These are phyloP conservation scores for Cytidiella melzeri DNA, from an alignment of 768 basidiomycete species.

Conservation along the genomic window DNA sequence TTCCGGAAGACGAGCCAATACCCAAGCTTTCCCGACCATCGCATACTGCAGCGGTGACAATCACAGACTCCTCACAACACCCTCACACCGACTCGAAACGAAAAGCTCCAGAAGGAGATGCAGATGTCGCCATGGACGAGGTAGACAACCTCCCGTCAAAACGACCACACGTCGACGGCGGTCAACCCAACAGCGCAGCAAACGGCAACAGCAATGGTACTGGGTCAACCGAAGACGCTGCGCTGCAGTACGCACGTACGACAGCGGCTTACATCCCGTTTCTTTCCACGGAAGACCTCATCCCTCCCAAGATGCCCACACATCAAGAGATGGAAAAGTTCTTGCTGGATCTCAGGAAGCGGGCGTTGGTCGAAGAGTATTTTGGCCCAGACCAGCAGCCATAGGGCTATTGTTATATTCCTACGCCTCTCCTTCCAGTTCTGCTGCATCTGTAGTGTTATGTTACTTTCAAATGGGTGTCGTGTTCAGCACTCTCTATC, in stretches of 20 bases:
- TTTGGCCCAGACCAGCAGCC: conserved; percentile 40
- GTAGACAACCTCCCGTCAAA: conserved; percentile 25
- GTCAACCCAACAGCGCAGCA: conserved; percentile 2
- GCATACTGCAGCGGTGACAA: conserved; percentile 18
- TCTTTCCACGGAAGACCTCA: conserved; percentile 62
- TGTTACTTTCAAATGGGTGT: too few relatives aligned
- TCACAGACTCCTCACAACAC: conserved; percentile 18
- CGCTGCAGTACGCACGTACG: conserved; percentile 38
- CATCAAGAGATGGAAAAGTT: conserved; percentile 74
- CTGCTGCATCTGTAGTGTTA: too few relatives aligned
- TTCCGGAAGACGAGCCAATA: conserved; percentile 44
- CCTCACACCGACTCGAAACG: conserved; percentile 38
- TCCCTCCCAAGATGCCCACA: conserved; percentile 72
- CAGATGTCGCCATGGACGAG: conserved; percentile 26
- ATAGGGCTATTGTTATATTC: background rate
- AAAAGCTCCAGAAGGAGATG: conserved; percentile 44
- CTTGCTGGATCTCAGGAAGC: conserved; percentile 71
- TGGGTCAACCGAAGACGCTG: conserved; percentile 22
- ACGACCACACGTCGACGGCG: conserved; percentile 25
- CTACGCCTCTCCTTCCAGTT: too few relatives aligned
- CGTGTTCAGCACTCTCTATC: too few relatives aligned
- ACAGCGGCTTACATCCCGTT: conserved; percentile 70
- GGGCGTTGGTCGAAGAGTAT: conserved; percentile 77
- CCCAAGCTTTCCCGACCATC: conserved; percentile 45
- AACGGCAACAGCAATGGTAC: conserved; percentile 10